Conservation (phyloP, 352 stramenopile species). For the Globisporangium viniferum region DNA sequence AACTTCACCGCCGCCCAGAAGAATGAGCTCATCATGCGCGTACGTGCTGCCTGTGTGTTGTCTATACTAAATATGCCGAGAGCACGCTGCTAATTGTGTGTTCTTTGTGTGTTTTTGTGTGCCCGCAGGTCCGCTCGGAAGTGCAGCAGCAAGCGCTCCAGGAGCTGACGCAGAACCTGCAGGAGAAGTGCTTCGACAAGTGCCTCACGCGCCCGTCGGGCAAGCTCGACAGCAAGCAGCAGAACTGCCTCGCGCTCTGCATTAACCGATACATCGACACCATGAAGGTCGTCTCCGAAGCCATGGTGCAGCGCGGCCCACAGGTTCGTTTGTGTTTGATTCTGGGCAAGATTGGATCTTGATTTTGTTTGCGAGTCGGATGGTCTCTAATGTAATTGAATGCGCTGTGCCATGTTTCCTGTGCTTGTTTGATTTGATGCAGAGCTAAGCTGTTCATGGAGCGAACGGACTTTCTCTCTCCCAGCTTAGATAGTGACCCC, state of each 20-base stretch:
- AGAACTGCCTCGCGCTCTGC: constrained; percentile 87
- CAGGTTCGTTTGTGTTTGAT: constrained; percentile 30
- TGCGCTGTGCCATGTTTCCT: neutral
- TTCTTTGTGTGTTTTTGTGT: neutral
- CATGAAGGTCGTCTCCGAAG: constrained; percentile 87
- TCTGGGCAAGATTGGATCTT: neutral
- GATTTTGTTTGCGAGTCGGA: neutral
- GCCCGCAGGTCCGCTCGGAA: constrained; percentile 67
- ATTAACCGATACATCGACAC: constrained; percentile 91
- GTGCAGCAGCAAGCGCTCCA: constrained; percentile 81
- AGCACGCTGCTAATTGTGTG: neutral
- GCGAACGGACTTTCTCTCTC: constrained; percentile 4
- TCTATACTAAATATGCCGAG: neutral
- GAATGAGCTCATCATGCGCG: constrained; percentile 79
- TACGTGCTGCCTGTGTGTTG: constrained; percentile 22
- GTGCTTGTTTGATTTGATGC: neutral
- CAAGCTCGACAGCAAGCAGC: constrained; percentile 89
- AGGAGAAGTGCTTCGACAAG: constrained; percentile 91
- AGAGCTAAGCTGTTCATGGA: constrained; percentile 7
- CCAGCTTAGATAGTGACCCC: constrained; percentile 8
- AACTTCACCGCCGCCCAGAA: constrained; percentile 83
- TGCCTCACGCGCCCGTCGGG: constrained; percentile 77
- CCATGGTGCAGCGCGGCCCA: constrained; percentile 70
- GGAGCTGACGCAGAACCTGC: constrained; percentile 83
- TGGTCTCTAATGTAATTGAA: neutral